Percentiles rank a stretch among this genome's conserved stretches.
These are phyloP conservation scores for Microstroma glucosiphilum DNA, from an alignment of 1,284 basidiomycete species.

Conservation along the genomic window DNA sequence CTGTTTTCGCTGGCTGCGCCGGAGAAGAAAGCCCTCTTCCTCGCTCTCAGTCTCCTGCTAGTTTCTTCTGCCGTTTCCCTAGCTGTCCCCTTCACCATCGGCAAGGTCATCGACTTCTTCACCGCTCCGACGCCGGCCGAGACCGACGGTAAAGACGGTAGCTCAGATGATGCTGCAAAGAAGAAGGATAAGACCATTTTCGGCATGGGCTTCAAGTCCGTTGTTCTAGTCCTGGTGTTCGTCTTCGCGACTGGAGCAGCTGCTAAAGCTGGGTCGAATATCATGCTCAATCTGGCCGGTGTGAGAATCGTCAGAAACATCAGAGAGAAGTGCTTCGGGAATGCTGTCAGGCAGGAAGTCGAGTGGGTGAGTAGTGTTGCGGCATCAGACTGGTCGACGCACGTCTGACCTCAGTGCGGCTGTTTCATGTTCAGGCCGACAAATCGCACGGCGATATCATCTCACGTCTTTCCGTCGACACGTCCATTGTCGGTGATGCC, in stretches of 20 bases:
- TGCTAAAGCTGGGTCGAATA: constrained; percentile 79
- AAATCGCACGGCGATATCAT: constrained; percentile 89
- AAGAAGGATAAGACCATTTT: constrained; percentile 19
- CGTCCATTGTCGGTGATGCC: constrained; percentile 91
- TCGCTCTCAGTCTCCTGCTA: constrained; percentile 43
- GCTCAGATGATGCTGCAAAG: not conserved
- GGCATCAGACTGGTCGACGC: not conserved
- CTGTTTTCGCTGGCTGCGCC: constrained; percentile 44
- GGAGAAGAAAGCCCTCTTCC: constrained; percentile 35
- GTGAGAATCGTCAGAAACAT: constrained; percentile 87
- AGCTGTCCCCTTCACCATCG: constrained; percentile 48
- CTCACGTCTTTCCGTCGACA: constrained; percentile 82
- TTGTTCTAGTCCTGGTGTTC: constrained; percentile 67
- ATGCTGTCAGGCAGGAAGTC: constrained; percentile 78
- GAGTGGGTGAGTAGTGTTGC: constrained; percentile 17
- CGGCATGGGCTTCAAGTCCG: constrained; percentile 67
- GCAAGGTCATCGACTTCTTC: constrained; percentile 49
- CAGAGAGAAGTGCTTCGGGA: constrained; percentile 73
- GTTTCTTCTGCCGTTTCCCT: constrained; percentile 65
- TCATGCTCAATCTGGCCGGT: constrained; percentile 75
- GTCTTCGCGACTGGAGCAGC: constrained; percentile 81
- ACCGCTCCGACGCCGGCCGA: constrained; percentile 14
- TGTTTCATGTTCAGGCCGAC: constrained; percentile 58
- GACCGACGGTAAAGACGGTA: constrained; percentile 22
- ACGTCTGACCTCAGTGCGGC: not conserved